Evolutionary conservation across 345 rosid species (phyloP).

Genomic region (Pugionium dolabratum): DNA sequence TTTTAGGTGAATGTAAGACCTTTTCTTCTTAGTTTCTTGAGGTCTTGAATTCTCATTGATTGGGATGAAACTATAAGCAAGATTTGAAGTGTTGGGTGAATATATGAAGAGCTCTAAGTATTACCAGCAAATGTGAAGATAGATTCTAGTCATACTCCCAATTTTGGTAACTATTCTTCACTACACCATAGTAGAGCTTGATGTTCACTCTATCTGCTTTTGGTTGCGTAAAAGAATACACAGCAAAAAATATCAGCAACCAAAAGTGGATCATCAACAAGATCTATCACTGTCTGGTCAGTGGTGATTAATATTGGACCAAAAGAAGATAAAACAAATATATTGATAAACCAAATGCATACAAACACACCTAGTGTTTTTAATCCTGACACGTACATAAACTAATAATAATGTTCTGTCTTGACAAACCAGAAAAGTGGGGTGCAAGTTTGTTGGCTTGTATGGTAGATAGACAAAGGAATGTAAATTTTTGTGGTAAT

Average conservation of each 20-base stretch:
- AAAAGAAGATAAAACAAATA: conserved; percentile 1
- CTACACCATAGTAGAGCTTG: conserved; percentile 21
- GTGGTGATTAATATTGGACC: not conserved
- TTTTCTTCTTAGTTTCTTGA: conserved; percentile 7
- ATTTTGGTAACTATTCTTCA: conserved; percentile 31
- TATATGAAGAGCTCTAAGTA: conserved; percentile 26
- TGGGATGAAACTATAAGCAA: conserved; percentile 21
- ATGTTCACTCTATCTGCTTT: conserved; percentile 21
- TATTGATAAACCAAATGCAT: conserved; percentile 15
- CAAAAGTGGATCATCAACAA: not conserved
- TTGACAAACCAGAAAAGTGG: conserved; percentile 24
- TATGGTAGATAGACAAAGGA: not conserved
- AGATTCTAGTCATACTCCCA: conserved; percentile 24
- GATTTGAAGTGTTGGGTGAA: conserved; percentile 21
- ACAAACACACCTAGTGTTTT: conserved; percentile 4
- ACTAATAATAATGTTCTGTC: conserved; percentile 14
- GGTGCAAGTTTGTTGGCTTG: conserved; percentile 27
- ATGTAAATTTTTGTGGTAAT: conserved; percentile 14
- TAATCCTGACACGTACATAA: no score
- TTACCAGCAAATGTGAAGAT: conserved; percentile 9
- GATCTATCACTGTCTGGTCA: conserved; percentile 8
- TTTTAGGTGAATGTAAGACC: no score
- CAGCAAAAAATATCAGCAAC: not conserved
- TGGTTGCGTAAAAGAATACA: conserved; percentile 24
- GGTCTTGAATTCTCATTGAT: conserved; percentile 35